These are phyloP conservation scores for Pholiota conissans DNA, from an alignment of 768 basidiomycete species.

Conservation along the genomic window DNA sequence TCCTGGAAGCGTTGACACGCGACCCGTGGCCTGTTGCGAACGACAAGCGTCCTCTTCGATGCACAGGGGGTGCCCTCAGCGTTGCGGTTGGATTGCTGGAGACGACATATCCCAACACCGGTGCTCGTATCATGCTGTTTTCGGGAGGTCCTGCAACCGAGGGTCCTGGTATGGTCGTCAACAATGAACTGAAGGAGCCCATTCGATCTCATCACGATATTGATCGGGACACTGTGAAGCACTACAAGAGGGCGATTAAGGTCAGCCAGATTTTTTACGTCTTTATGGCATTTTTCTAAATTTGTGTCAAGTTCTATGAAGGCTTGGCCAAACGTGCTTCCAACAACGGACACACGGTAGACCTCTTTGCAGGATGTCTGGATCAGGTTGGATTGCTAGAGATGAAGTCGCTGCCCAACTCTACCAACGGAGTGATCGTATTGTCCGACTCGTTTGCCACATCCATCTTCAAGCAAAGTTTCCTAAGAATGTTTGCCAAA, in stretches of 20 bases:
- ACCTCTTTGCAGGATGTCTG: conserved; percentile 94
- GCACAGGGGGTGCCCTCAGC: conserved; percentile 92
- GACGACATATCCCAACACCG: conserved; percentile 94
- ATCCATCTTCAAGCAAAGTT: conserved; percentile 98
- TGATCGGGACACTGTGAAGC: conserved; percentile 93
- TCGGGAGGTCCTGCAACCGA: conserved; percentile 95
- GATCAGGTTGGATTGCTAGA: conserved; percentile 97
- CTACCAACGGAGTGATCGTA: conserved; percentile 95
- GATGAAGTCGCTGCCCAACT: conserved; percentile 95
- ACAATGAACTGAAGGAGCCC: conserved; percentile 92
- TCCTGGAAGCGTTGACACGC: conserved; percentile 82
- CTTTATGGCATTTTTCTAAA: conserved; percentile 1
- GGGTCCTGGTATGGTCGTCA: conserved; percentile 96
- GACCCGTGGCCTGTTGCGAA: conserved; percentile 98
- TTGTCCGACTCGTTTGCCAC: conserved; percentile 97
- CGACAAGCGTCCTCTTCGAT: conserved; percentile 89
- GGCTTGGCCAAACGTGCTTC: conserved; percentile 89
- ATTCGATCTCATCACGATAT: conserved; percentile 99
- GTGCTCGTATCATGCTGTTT: conserved; percentile 95
- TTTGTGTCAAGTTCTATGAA: conserved; percentile 83
- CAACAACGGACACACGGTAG: conserved; percentile 92
- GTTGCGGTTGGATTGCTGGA: conserved; percentile 93
- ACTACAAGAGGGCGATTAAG: conserved; percentile 96
- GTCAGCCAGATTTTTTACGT: conserved; percentile 34
- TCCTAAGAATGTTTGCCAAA: conserved; percentile 90